Evolutionary conservation across 2,329 filamentous ascomycete genomes (phyloP).

Genomic region (Neopestalotiopsis sp.): DNA sequence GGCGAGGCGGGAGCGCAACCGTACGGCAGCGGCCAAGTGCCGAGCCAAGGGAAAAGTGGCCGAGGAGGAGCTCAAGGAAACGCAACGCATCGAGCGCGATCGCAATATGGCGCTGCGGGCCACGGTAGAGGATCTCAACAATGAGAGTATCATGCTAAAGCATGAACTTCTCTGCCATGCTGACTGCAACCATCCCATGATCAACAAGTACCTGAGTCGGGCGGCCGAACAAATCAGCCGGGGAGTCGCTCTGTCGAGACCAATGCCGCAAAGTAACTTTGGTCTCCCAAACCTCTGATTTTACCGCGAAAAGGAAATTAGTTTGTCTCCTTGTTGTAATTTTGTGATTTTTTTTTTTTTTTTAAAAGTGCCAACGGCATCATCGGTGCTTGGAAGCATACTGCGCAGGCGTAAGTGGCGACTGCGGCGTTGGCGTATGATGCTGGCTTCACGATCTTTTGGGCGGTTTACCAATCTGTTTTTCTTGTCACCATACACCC

Average conservation of each 20-base stretch:
- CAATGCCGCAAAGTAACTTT: background rate
- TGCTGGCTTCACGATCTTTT: too few relatives aligned
- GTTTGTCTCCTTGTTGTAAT: too few relatives aligned
- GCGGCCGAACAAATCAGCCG: background rate
- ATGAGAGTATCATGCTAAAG: conserved; percentile 1
- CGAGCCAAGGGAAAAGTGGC: conserved; percentile 15
- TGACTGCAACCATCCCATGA: conserved; percentile 2
- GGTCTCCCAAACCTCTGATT: too few relatives aligned
- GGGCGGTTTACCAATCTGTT: too few relatives aligned
- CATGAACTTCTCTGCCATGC: conserved; percentile 10
- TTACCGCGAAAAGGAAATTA: too few relatives aligned
- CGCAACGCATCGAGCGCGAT: background rate
- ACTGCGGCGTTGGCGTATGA: too few relatives aligned
- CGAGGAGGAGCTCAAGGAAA: conserved; percentile 12
- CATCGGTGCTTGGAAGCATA: too few relatives aligned
- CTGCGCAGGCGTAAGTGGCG: too few relatives aligned
- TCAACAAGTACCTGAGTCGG: conserved; percentile 3
- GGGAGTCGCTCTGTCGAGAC: background rate
- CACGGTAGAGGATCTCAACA: background rate
- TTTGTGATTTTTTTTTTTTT: too few relatives aligned
- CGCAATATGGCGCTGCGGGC: background rate
- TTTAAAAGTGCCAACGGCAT: too few relatives aligned
- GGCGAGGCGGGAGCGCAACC: conserved; percentile 5
- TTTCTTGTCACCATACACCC: too few relatives aligned
- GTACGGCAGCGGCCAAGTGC: conserved; percentile 13